Conservation (phyloP, 371 early-diverging fungal genomes). For the Rhizomucor miehei region DNA sequence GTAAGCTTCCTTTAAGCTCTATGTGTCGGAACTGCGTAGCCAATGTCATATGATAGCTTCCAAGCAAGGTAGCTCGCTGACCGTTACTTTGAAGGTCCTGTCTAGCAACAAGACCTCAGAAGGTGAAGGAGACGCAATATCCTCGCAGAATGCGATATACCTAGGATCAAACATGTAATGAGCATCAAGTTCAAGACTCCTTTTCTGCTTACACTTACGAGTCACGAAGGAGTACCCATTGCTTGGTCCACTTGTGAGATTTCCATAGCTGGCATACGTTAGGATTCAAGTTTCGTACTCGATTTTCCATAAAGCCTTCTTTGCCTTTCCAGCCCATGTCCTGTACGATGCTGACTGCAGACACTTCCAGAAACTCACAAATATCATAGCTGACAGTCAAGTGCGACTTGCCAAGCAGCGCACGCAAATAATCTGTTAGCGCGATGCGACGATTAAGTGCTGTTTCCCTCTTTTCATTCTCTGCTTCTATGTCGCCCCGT, state of each 20-base stretch:
- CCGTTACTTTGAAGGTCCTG: constrained; percentile 41
- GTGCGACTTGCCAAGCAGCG: constrained; percentile 58
- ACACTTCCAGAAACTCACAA: constrained; percentile 81
- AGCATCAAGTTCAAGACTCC: neutral
- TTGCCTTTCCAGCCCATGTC: constrained; percentile 89
- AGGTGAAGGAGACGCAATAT: constrained; percentile 52
- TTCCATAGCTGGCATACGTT: constrained; percentile 36
- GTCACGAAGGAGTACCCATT: constrained; percentile 79
- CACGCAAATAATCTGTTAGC: constrained; percentile 61
- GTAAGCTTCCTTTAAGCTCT: constrained; percentile 65
- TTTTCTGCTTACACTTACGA: constrained; percentile 46
- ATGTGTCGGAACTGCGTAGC: constrained; percentile 60
- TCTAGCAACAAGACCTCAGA: constrained; percentile 75
- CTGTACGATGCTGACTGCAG: constrained; percentile 68
- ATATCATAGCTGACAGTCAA: constrained; percentile 67
- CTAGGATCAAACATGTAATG: constrained; percentile 8
- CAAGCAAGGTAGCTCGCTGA: constrained; percentile 23
- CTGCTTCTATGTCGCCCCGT: constrained; percentile 8
- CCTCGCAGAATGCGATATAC: constrained; percentile 58
- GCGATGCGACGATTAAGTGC: constrained; percentile 54
- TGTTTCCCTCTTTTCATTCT: constrained; percentile 23
- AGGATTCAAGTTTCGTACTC: constrained; percentile 40
- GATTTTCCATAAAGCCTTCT: constrained; percentile 70
- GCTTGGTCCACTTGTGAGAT: constrained; percentile 51
- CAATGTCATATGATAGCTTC: constrained; percentile 38